Percentiles rank a stretch among this genome's conserved stretches.
phyloP scores from a whole-genome alignment of 495 filamentous ascomycete species.

The Trichoderma orchidacearum region DNA sequence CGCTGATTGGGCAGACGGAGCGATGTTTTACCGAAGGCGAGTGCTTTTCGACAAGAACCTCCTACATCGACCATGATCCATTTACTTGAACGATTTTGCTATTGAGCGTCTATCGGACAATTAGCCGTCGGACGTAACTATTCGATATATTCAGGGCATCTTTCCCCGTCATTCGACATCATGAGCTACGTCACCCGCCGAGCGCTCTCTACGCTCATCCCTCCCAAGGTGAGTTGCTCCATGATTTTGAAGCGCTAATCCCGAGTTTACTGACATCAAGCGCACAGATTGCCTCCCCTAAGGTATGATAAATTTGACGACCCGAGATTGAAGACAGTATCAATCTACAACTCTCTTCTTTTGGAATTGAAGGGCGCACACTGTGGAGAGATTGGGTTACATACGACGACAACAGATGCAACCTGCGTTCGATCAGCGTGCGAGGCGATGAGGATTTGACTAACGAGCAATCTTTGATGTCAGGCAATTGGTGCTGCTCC shows the following conservation, averaged over 20 bases:
- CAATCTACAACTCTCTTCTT: too few relatives aligned
- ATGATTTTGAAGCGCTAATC: neutral
- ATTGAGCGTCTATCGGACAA: constrained; percentile 1
- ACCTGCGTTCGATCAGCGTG: neutral
- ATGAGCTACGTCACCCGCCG: constrained; percentile 87
- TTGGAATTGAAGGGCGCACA: too few relatives aligned
- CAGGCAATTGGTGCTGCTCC: constrained; percentile 83
- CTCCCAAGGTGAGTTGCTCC: constrained; percentile 67
- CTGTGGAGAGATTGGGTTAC: too few relatives aligned
- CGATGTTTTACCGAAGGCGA: constrained; percentile 10
- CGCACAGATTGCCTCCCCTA: constrained; percentile 65
- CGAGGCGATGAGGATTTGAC: constrained; percentile 7
- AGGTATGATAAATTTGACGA: constrained; percentile 70
- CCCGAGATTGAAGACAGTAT: neutral
- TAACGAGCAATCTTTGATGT: constrained; percentile 11
- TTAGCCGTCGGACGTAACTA: neutral
- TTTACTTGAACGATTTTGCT: constrained; percentile 9
- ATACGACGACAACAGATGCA: too few relatives aligned
- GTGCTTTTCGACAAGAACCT: constrained; percentile 17
- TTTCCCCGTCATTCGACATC: constrained; percentile 26
- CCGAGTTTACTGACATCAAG: constrained; percentile 14
- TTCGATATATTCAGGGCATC: neutral
- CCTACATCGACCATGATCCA: neutral
- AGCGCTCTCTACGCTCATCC: constrained; percentile 93
- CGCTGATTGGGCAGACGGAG: constrained; percentile 16